Base-by-base conservation (phyloP, 2,329 filamentous ascomycete species). In the Zymoseptoria crescenta region DNA sequence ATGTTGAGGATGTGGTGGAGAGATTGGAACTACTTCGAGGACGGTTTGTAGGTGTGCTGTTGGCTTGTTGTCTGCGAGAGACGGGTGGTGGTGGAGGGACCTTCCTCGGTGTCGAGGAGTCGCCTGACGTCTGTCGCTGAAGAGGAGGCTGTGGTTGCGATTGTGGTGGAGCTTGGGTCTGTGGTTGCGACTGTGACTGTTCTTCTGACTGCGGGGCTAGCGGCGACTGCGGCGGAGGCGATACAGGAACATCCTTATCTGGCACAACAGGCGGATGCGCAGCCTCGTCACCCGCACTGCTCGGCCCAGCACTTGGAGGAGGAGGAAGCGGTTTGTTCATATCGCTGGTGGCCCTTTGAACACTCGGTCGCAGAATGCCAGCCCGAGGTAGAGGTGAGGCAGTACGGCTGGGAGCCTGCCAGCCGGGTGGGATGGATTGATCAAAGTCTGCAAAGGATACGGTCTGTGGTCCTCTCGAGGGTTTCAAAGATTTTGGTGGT, bases 401-500 rank as follows among this genome's bases (percentile, higher is more conserved):
- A 27, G 59, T 56, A 24, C 58, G 58, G 8, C 58, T 58, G 10
- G 62, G 35, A 35, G 65, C 57, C 41, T 63, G 59, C 51, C 62
- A 66, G 19, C 54, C 61, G 8, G 62, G 60, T 49, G 70, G 67
- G 16, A 73, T 64, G 3, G 67, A 63, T 19, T 71, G 62, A 29
- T 74, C 64, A 63, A 72, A 73, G 29, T 70, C 69, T 29, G 62
- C 68, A 60, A 67, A 72, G 6, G 69, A 71, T 5, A 69, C 67
- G 27, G 65, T 74, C 69, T 68, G 73, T 57, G 67, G 75, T 67
- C 55, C 77, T 73, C 89, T 89, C 73, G 89, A 87, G 19, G 51
- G n/a, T 59, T 87, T 83, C 35, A 45, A 45, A 28, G 86, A 89
- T 68, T 82, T 89, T 2, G 88, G 87, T 4, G 87, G 87, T 4